Percentiles rank a stretch among this genome's conserved stretches.
phyloP scores from a whole-genome alignment of 108 stramenopile species.

The Mediolabrus comicus region DNA sequence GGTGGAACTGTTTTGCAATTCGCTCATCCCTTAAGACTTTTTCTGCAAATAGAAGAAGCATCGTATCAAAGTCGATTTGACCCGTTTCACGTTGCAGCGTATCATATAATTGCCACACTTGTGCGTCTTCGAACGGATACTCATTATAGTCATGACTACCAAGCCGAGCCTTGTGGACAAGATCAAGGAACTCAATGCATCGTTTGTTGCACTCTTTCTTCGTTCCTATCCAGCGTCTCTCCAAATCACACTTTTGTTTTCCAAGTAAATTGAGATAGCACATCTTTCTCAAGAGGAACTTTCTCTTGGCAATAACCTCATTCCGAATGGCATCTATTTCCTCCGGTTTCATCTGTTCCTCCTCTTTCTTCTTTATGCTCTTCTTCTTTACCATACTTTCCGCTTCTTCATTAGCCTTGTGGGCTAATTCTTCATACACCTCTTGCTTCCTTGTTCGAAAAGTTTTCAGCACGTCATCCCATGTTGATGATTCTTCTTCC shows the following conservation, averaged over 20 bases:
- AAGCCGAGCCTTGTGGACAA: constrained; percentile 6
- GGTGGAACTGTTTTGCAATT: constrained; percentile 1
- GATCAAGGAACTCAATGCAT: background rate
- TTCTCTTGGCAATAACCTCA: background rate
- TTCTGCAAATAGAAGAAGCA: constrained; percentile 6
- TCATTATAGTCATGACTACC: constrained; percentile 9
- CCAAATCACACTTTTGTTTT: constrained; percentile 4
- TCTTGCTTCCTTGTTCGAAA: background rate
- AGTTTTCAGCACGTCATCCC: constrained; percentile 7
- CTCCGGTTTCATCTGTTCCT: background rate
- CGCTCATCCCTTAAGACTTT: background rate
- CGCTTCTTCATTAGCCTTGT: constrained; percentile 1
- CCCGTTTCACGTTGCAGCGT: background rate
- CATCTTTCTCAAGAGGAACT: background rate
- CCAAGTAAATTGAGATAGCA: background rate
- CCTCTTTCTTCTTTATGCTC: background rate
- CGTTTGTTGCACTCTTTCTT: background rate
- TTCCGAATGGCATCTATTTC: constrained; percentile 2
- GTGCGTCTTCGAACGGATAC: constrained; percentile 10
- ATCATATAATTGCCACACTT: constrained; percentile 13
- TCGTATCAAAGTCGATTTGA: constrained; percentile 7
- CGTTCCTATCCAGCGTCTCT: background rate
- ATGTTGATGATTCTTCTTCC: background rate
- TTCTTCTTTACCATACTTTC: background rate
- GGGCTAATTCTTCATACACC: background rate